Base-by-base conservation (phyloP, 1,139 yeast species). In the Geotrichum reessii region DNA sequence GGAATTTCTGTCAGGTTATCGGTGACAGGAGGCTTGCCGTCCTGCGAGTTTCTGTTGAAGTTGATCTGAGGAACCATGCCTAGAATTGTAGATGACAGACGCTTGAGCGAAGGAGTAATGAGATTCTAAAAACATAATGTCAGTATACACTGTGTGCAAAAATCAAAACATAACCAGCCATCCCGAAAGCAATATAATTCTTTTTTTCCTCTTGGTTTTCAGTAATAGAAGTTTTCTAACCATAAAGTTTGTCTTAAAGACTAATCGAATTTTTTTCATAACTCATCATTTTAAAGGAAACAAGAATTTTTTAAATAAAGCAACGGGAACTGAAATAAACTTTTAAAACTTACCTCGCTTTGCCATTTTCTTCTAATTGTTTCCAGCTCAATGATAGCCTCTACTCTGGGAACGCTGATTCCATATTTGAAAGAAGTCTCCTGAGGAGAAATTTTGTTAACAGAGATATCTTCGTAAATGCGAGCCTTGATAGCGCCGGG, bases 361-460 rank as follows among this genome's bases (percentile, higher is more conserved):
- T 74, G 76, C 84, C 86, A 82, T 56, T 78, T 74, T 63, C 80
- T 74, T 73, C 91, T 95, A 60, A 91, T 80, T 49, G 76, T 77
- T 62, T 81, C 77, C 65, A 93, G 79, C 70, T 82, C 84, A 31
- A 88, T 76, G 62, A 92, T 79, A 19, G 97, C 98, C 69, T 91
- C 97, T 37, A 93, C 80, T 71, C 98, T 81, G 58, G 91, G 88
- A 63, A 91, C 81, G 68, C 89, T 87, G 62, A 93, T 77, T 6
- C 95, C 93, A 67, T 85, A 86, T 67, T 82, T 83, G 65, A 86
- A 83, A 17, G 97, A 93, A 57, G 88, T 84, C 66, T 85, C 86
- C 71, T 88, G 95, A 42, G 84, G 75, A 55, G 86, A 80, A 46
- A 83, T 82, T 47, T 81, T 79, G 48, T 74, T 76, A 31, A 74